Evolutionary conservation across 345 rosid species (phyloP).

Genomic region (Bretschneidera sinensis): DNA sequence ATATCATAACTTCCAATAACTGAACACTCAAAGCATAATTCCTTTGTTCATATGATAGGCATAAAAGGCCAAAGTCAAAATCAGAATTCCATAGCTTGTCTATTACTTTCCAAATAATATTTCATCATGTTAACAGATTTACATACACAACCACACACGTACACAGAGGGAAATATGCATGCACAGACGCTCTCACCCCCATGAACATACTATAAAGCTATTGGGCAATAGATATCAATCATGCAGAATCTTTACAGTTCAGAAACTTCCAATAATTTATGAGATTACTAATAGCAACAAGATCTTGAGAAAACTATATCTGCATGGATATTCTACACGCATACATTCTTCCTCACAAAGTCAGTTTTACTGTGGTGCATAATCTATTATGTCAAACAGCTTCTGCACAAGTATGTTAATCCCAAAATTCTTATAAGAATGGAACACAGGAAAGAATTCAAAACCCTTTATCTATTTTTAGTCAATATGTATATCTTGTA

Average conservation of each 20-base stretch:
- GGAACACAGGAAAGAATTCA: background rate
- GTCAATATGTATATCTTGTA: background rate
- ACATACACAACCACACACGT: too few species aligned
- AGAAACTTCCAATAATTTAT: too few species aligned
- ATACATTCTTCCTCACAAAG: too few species aligned
- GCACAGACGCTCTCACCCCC: background rate
- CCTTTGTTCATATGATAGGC: slow-evolving; percentile 5
- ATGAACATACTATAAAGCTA: background rate
- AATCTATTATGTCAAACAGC: too few species aligned
- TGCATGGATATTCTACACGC: too few species aligned
- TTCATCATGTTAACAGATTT: background rate
- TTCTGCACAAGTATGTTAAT: too few species aligned
- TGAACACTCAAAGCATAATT: slow-evolving; percentile 29
- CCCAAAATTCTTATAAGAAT: background rate
- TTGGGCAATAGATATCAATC: background rate
- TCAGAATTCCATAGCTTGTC: background rate
- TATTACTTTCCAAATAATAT: too few species aligned
- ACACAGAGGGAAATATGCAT: too few species aligned
- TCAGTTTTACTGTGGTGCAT: too few species aligned
- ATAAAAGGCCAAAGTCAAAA: background rate
- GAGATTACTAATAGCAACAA: background rate
- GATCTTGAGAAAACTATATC: too few species aligned
- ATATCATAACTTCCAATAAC: slow-evolving; percentile 28
- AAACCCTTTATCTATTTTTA: too few species aligned
- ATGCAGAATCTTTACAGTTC: background rate